These are phyloP conservation scores for Rhodotorula toruloides DNA, from an alignment of 768 basidiomycete genomes.

Conservation along the genomic window DNA sequence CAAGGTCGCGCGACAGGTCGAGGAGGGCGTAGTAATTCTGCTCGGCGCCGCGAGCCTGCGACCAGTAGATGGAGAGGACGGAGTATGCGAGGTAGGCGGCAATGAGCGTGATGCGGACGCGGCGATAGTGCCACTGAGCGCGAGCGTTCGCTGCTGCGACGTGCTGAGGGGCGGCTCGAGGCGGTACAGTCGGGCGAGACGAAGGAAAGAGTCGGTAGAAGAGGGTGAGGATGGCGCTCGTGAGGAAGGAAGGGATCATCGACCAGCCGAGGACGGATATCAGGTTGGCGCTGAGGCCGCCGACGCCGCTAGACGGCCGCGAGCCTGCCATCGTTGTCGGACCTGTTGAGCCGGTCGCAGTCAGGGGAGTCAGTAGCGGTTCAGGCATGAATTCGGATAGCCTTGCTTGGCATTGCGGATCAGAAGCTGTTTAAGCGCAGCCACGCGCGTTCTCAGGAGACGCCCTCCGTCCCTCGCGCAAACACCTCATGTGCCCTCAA, in stretches of 20 bases:
- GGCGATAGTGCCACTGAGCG: constrained; percentile 15
- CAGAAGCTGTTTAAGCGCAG: constrained; percentile 33
- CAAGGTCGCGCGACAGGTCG: constrained; percentile 58
- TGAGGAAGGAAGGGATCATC: constrained; percentile 29
- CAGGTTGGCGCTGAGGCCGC: constrained; percentile 23
- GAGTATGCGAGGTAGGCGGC: constrained; percentile 42
- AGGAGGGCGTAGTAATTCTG: constrained; percentile 77
- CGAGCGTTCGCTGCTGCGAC: constrained; percentile 6
- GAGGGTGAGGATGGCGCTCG: constrained; percentile 18
- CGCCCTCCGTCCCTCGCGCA: neutral
- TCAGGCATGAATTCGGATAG: too few species aligned
- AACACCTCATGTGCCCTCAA: too few species aligned
- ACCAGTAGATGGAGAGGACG: constrained; percentile 41
- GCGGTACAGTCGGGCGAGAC: constrained; percentile 14
- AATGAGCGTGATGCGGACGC: constrained; percentile 35
- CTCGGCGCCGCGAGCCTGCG: constrained; percentile 52
- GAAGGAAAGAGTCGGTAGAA: constrained; percentile 28
- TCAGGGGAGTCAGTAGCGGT: neutral
- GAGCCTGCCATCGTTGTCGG: neutral
- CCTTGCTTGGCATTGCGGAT: constrained; percentile 4
- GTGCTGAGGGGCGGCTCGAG: constrained; percentile 9
- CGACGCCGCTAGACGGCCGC: too few species aligned
- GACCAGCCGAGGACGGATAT: constrained; percentile 31
- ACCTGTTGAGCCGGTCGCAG: too few species aligned
- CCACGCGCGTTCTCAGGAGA: constrained; percentile 28